Evolutionary conservation across 352 stramenopile species (phyloP), one percentile per base, ranked within the genome.

Genomic region (Phytophthora agathidicida): DNA sequence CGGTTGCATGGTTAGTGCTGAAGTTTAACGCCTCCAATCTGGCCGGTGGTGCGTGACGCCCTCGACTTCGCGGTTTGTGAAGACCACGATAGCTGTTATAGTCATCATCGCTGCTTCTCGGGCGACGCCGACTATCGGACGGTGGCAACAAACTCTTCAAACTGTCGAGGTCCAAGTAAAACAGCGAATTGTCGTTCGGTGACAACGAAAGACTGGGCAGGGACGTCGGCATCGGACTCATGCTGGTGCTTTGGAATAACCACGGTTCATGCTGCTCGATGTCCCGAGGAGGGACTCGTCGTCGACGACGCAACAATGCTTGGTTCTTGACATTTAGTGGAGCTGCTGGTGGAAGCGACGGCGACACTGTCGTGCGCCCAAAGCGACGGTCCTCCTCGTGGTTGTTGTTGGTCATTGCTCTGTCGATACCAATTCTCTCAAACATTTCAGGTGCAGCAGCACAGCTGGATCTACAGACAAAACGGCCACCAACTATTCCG

Each of bases 121-220:
- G 54, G n/a, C 60, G 60, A 58, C 43, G 22, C 37, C 60, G 32
- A 30, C n/a, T 4, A 16, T 62, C 49, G 16, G 50, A 50, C 14
- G 39, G 66, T 20, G 80, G 80, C 1, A 89, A 33, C 20, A 92
- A 65, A 36, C 72, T 86, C 31, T 81, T 83, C 16, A 92, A 67
- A 27, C 74, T 87, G 19, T 88, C 58, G 32, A 81, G 61, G 17
- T 92, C 78, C 41, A 92, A 57, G 65, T 88, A 90, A 36, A 92
- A 92, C 14, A 81, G 58, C n/a, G 69, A 69, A 30, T 39, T 77
- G 5, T 73, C 52, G 20, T 52, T 65, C 3, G 41, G 14, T 39
- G 59, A 66, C 13, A 56, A 7, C 8, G 58, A 59, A n/a, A 73
- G 51, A 47, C 46, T 59, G 13, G 58, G 52, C 31, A 57, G 20